Evolutionary conservation across 257 asterid genomes (phyloP).

Genomic region (Anisodus acutangulus): DNA sequence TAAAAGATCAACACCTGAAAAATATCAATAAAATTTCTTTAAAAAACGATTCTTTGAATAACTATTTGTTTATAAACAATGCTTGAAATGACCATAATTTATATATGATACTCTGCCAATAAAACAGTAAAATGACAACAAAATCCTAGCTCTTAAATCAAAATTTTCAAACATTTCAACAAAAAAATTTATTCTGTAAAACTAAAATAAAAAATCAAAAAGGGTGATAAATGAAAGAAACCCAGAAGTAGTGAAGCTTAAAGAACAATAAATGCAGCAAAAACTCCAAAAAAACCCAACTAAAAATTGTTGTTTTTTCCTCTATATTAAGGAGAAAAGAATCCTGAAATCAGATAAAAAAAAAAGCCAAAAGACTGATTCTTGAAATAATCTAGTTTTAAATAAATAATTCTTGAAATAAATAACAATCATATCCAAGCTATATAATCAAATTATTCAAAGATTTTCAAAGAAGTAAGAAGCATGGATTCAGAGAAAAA

Average conservation of each 20-base stretch:
- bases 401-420: too few relatives aligned
- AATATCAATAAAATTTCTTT: neutral
- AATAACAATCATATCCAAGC: neutral
- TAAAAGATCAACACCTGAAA: constrained; percentile 33
- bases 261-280: neutral
- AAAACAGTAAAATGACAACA: neutral
- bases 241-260: neutral
- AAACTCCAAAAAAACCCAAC: neutral
- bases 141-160: neutral
- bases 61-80: neutral
- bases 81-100: neutral
- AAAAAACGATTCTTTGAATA: neutral
- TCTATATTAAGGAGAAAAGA: neutral
- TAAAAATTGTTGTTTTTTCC: neutral
- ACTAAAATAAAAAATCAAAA: neutral
- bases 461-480: neutral
- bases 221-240: neutral
- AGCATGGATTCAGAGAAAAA: neutral
- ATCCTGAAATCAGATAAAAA: neutral
- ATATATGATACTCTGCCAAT: neutral
- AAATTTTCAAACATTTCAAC: neutral
- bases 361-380: neutral
- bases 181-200: too few relatives aligned
- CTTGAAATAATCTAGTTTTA: neutral
- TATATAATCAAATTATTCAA: neutral